Base-by-base conservation (phyloP, 768 basidiomycete species). In the Ramaria sp. region DNA sequence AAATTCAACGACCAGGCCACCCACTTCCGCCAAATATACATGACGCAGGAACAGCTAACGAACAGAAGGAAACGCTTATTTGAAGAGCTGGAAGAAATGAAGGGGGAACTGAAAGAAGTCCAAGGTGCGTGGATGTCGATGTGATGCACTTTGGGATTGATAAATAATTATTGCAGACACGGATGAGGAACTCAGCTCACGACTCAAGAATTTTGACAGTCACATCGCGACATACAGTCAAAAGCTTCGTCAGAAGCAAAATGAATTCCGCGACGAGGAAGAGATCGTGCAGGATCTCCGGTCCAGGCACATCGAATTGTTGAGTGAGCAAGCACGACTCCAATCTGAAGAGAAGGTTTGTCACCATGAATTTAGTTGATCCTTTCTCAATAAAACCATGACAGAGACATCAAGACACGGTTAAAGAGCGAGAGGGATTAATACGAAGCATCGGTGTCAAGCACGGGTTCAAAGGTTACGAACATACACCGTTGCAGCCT, bases 1-100 rank as follows among this genome's bases (percentile, higher is more conserved):
- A 83, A 79, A 58, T 93, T 93, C 67, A 84, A 90, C 63, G 88
- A 95, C 51, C 78, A 82, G 46, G 84, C 89, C 3, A 83, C 82
- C 20, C 86, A 86, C 65, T 96, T 97, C 67, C 80, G 90, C 57
- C 89, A 96, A 68, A 76, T 87, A 54, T 93, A 88, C 64, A 70
- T 85, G 54, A 81, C 81, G 63, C 79, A 84, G 20, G 81, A 86
- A 55, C 76, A 73, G 59, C 68, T 89, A 47, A 73, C 83, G 54
- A 75, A 80, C 59, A 79, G 78, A 63, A 85, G 84, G 64, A 66
- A 72, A n/a, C 77, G 80, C 49, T 72, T 82, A 53, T 75, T 85
- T 61, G 69, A 71, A 12, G 84, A 91, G 43, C 73, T 88, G 38
- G 73, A 75, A 1, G 80, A 83, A 30, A 75, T 83, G 6, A 79